Conservation (phyloP, 345 rosid species). For the Erysimum cheiranthoides region DNA sequence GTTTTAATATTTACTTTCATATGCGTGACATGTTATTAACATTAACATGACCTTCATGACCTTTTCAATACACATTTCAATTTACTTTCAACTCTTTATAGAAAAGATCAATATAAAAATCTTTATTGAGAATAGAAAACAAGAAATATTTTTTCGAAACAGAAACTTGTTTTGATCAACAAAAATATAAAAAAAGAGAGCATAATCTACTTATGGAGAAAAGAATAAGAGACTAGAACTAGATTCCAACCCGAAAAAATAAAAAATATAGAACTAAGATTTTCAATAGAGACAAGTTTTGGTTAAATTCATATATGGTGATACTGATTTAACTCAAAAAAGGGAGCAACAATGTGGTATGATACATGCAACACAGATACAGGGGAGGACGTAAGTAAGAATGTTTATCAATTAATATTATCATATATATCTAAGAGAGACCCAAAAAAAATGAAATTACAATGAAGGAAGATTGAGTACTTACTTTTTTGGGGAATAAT, state of each 20-base stretch:
- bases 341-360: conserved; percentile 28
- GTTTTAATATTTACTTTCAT: neutral
- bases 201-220: no score
- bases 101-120: no score
- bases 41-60: no score
- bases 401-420: conserved; percentile 23
- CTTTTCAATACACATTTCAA: no score
- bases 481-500: neutral
- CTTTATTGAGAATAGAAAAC: no score
- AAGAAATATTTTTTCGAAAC: no score
- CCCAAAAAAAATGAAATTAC: conserved; percentile 19
- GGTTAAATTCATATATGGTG: conserved; percentile 25
- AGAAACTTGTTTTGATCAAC: no score
- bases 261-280: neutral
- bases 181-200: no score
- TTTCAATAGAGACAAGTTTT: conserved; percentile 2
- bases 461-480: conserved; percentile 13
- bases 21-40: neutral
- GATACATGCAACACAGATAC: conserved; percentile 23
- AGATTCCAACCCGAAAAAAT: neutral
- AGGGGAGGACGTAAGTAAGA: conserved; percentile 26
- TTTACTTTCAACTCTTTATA: no score
- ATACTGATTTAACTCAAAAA: conserved; percentile 4
- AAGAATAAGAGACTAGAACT: neutral
- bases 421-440: conserved; percentile 12